Percentiles rank a stretch among this genome's conserved stretches.
These are phyloP conservation scores for Ascochyta viciae-villosae DNA, from an alignment of 2,329 filamentous ascomycete genomes.

Conservation along the genomic window DNA sequence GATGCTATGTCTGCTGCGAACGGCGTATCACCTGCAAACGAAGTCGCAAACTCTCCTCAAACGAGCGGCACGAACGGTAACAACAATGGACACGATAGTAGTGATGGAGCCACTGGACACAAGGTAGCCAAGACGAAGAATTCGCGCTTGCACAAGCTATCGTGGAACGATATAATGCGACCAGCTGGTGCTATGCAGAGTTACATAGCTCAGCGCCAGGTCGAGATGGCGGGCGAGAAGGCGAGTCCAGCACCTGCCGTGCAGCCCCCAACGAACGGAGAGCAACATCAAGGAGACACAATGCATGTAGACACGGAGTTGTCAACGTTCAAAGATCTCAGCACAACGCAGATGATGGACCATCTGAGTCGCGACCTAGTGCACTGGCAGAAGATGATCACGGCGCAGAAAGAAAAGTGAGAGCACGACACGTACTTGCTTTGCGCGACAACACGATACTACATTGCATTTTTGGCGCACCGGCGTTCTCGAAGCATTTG, in stretches of 20 bases:
- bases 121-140: constrained; percentile 66
- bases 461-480: constrained; percentile 15
- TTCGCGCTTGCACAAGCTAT: constrained; percentile 66
- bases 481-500: neutral
- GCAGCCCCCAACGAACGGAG: constrained; percentile 35
- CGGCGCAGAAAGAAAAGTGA: constrained; percentile 40
- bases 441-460: neutral
- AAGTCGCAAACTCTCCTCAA: constrained; percentile 42
- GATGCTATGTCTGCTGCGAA: constrained; percentile 45
- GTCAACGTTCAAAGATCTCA: constrained; percentile 72
- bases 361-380: constrained; percentile 79
- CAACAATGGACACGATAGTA: constrained; percentile 56
- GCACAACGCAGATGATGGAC: constrained; percentile 90
- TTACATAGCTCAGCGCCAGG: constrained; percentile 86
- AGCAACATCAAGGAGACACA: constrained; percentile 24
- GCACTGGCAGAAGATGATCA: constrained; percentile 75
- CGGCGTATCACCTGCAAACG: constrained; percentile 42
- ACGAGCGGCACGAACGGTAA: constrained; percentile 40
- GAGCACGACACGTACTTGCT: neutral
- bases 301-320: constrained; percentile 53
- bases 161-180: constrained; percentile 86
- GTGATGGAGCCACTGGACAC: constrained; percentile 63
- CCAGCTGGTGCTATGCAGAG: constrained; percentile 84
- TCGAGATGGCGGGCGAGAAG: constrained; percentile 76
- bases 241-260: constrained; percentile 35